Conservation (phyloP, 805 yeast genomes). For the Grigorovia jiainica region DNA sequence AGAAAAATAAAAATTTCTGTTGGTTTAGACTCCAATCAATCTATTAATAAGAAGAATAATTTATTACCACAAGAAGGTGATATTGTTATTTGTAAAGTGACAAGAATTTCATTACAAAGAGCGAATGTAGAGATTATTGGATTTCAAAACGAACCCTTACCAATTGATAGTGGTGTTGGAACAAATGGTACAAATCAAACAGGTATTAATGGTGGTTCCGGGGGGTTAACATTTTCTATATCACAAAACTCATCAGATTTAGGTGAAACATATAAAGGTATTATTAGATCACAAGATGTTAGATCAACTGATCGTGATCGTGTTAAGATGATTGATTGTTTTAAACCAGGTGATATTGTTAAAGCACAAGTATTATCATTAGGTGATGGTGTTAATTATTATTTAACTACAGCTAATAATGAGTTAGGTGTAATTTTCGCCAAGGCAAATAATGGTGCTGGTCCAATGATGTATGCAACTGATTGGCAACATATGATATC, state of each 20-base stretch:
- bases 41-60: not conserved
- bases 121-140: conserved; percentile 70
- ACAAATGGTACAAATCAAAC: conserved; percentile 37
- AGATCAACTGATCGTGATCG: conserved; percentile 86
- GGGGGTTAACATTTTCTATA: conserved; percentile 35
- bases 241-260: conserved; percentile 52
- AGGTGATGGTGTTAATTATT: conserved; percentile 91
- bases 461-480: conserved; percentile 72
- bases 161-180: conserved; percentile 60
- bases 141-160: conserved; percentile 51
- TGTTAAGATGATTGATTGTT: conserved; percentile 68
- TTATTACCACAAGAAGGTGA: conserved; percentile 69
- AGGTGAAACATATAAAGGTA: conserved; percentile 84
- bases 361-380: conserved; percentile 71
- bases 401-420: conserved; percentile 78
- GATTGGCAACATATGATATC: conserved; percentile 96
- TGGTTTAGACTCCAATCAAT: too few species aligned
- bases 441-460: conserved; percentile 51
- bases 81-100: conserved; percentile 66
- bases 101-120: conserved; percentile 55
- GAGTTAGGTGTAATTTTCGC: conserved; percentile 94
- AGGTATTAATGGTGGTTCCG: conserved; percentile 48
- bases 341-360: conserved; percentile 86
- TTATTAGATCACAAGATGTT: conserved; percentile 79
- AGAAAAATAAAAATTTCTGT: conserved; percentile 5